Percentiles rank a stretch among this genome's conserved stretches.
Evolutionary conservation across 176 grass and related monocot species (phyloP).

Genomic region (Olyra latifolia): DNA sequence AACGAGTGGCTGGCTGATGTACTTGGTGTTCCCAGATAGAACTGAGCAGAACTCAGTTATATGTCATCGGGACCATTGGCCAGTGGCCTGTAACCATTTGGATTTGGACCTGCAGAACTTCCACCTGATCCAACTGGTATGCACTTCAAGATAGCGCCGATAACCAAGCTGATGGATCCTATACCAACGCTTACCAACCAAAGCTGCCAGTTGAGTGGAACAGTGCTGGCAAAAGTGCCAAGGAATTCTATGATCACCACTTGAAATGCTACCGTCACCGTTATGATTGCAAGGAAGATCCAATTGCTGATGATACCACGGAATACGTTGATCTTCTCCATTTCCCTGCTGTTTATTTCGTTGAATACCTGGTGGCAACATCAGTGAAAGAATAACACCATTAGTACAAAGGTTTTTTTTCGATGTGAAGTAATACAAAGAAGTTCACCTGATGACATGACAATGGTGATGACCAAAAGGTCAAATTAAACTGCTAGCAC

Average conservation of each 20-base stretch:
- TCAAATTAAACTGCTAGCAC: not conserved
- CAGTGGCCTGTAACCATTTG: slow-evolving; percentile 58
- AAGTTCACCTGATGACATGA: not conserved
- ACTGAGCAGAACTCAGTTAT: slow-evolving; percentile 26
- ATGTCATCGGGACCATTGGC: slow-evolving; percentile 69
- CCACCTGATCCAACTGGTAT: slow-evolving; percentile 60
- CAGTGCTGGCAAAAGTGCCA: slow-evolving; percentile 75
- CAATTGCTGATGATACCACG: slow-evolving; percentile 69
- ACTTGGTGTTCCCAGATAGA: not conserved
- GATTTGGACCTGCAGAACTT: slow-evolving; percentile 14
- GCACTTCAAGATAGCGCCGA: slow-evolving; percentile 78
- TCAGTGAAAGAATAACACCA: not conserved
- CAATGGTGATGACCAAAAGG: not conserved
- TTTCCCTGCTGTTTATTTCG: slow-evolving; percentile 94
- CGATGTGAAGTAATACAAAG: too few species aligned
- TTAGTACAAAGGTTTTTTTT: not conserved
- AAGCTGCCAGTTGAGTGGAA: slow-evolving; percentile 69
- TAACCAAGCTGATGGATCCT: slow-evolving; percentile 72
- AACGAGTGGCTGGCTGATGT: not conserved
- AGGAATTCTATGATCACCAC: slow-evolving; percentile 92
- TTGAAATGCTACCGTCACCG: slow-evolving; percentile 67
- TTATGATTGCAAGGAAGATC: slow-evolving; percentile 67
- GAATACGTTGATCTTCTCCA: slow-evolving; percentile 94
- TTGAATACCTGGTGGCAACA: slow-evolving; percentile 73
- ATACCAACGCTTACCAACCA: slow-evolving; percentile 74